Evolutionary conservation across 2,329 filamentous ascomycete species (phyloP).

Genomic region (Hymenoscyphus infarciens): DNA sequence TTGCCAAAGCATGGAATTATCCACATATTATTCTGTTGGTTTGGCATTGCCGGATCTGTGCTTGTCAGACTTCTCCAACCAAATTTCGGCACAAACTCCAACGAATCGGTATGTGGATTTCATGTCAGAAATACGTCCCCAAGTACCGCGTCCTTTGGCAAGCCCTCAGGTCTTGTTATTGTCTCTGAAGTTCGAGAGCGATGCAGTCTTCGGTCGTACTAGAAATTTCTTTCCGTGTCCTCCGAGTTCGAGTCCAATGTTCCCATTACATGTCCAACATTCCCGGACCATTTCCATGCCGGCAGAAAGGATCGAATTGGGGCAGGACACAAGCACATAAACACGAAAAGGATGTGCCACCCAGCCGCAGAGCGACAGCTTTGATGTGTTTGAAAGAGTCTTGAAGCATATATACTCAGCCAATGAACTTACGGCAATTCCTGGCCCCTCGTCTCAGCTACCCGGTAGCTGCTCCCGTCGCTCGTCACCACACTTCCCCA

Average conservation of each 20-base stretch:
- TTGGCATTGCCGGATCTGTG: background rate
- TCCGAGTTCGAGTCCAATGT: background rate
- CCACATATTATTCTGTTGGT: background rate
- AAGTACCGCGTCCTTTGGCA: background rate
- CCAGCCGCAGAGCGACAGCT: background rate
- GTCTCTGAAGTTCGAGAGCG: background rate
- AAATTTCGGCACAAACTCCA: background rate
- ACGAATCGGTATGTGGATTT: background rate
- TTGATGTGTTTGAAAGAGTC: background rate
- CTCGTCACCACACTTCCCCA: background rate
- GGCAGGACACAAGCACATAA: background rate
- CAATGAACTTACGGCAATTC: background rate
- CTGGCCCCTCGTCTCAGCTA: conserved; percentile 2
- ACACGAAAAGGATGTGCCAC: background rate
- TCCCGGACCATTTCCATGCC: background rate
- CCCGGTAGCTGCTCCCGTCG: background rate
- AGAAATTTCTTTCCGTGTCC: background rate
- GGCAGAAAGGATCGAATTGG: background rate
- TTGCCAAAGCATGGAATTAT: background rate
- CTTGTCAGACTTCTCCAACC: background rate
- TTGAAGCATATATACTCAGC: background rate
- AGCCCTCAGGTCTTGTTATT: background rate
- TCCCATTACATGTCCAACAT: background rate
- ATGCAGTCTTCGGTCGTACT: background rate
- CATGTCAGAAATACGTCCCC: background rate